Conservation (phyloP, 768 basidiomycete species). For the Boletus fagicola region DNA sequence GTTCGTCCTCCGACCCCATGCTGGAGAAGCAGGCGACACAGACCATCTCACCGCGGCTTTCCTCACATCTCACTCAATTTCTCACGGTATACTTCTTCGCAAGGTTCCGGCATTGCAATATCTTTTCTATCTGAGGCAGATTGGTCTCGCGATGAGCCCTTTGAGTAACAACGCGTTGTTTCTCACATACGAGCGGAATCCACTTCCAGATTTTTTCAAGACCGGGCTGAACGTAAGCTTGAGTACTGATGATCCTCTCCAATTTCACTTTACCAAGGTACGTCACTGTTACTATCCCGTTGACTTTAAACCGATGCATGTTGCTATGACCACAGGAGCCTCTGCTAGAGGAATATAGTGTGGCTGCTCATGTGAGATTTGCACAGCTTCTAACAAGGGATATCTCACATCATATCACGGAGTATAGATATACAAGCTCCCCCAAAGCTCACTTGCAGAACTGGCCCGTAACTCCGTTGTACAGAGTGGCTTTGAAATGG, state of each 20-base stretch:
- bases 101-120: conserved; percentile 98
- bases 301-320: neutral
- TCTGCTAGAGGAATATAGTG: conserved; percentile 93
- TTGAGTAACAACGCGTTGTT: conserved; percentile 97
- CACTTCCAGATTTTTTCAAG: conserved; percentile 95
- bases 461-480: conserved; percentile 96
- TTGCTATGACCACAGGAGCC: conserved; percentile 62
- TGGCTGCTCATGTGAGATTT: conserved; percentile 83
- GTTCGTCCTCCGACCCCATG: conserved; percentile 94
- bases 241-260: conserved; percentile 93
- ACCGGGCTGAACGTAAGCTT: conserved; percentile 93
- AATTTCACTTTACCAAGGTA: conserved; percentile 98
- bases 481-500: conserved; percentile 99
- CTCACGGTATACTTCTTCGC: conserved; percentile 96
- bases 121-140: conserved; percentile 96
- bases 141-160: conserved; percentile 98
- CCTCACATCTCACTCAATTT: conserved; percentile 95
- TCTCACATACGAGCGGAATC: conserved; percentile 95
- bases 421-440: conserved; percentile 88
- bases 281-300: neutral
- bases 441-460: conserved; percentile 92
- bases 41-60: conserved; percentile 97
- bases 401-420: neutral
- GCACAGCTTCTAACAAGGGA: neutral
- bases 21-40: conserved; percentile 97